A percentile compares a stretch with the other conserved stretches of the same genome.
Evolutionary conservation across 495 filamentous ascomycete genomes (phyloP).

Genomic region (Tuber umbilicatum): DNA sequence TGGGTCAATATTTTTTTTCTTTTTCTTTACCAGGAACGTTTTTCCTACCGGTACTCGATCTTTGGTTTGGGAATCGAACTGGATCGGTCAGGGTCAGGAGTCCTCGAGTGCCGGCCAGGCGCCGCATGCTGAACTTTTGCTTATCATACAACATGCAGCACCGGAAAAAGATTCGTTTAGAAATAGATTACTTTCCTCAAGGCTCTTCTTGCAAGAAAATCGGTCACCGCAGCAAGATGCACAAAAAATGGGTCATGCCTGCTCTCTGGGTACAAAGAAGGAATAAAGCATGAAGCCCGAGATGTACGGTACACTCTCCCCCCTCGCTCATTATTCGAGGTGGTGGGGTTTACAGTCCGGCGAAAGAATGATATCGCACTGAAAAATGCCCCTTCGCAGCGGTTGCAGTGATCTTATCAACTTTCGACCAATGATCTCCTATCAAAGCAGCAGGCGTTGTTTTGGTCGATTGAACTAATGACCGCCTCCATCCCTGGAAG

Average conservation of each 20-base stretch:
- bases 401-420: not conserved
- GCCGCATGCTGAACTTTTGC: not conserved
- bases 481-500: not conserved
- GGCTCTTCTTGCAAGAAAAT: not conserved
- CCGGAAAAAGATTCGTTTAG: not conserved
- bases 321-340: not conserved
- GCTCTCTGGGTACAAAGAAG: not conserved
- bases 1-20: not conserved
- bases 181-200: not conserved
- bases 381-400: not conserved
- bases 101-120: not conserved
- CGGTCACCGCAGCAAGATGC: not conserved
- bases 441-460: not conserved
- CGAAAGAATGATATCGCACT: not conserved
- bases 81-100: not conserved
- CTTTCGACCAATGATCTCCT: not conserved
- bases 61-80: constrained; percentile 4
- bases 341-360: not conserved
- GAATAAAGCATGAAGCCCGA: not conserved
- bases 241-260: not conserved
- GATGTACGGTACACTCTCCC: not conserved
- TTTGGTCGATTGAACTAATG: not conserved
- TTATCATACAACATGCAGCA: not conserved
- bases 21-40: not conserved
- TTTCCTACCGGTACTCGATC: not conserved